phyloP scores from a whole-genome alignment of 495 filamentous ascomycete genomes.

The Letharia columbiana region DNA sequence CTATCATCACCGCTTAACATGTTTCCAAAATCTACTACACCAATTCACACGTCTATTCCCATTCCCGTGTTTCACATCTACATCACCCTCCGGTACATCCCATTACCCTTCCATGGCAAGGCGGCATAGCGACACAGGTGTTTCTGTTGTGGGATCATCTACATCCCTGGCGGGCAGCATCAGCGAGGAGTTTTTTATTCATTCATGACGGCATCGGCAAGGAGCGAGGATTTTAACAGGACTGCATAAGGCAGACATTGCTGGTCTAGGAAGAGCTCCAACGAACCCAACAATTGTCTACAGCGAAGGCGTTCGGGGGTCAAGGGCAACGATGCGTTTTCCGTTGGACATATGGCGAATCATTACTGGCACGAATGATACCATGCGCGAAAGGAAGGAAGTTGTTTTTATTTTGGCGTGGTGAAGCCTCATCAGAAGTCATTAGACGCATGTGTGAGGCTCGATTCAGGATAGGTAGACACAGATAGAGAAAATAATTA shows the following conservation, averaged over 20 bases:
- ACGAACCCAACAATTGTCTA: conserved; percentile 17
- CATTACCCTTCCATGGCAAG: not conserved
- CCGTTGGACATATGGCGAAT: conserved; percentile 9
- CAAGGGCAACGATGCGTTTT: not conserved
- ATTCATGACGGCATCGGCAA: conserved; percentile 11
- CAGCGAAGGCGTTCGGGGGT: conserved; percentile 21
- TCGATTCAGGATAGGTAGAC: conserved; percentile 1
- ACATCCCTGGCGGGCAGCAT: conserved; percentile 9
- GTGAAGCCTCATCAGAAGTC: not conserved
- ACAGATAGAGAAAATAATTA: not conserved
- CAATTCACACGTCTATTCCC: not conserved
- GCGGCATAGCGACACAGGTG: conserved; percentile 18
- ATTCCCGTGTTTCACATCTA: not conserved
- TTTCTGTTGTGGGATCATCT: conserved; percentile 6
- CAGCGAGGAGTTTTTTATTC: conserved; percentile 16
- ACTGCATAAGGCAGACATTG: conserved; percentile 17
- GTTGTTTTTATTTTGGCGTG: not conserved
- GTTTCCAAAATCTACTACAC: not conserved
- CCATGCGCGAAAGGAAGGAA: not conserved
- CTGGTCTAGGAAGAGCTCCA: conserved; percentile 26
- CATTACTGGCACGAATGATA: not conserved
- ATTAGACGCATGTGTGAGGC: not conserved
- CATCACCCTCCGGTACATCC: not conserved
- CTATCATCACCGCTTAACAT: not conserved
- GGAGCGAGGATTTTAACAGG: conserved; percentile 10